Percentiles rank a stretch among this genome's conserved stretches.
Evolutionary conservation across 495 filamentous ascomycete genomes (phyloP).

Genomic region (Penicillium odoratum): DNA sequence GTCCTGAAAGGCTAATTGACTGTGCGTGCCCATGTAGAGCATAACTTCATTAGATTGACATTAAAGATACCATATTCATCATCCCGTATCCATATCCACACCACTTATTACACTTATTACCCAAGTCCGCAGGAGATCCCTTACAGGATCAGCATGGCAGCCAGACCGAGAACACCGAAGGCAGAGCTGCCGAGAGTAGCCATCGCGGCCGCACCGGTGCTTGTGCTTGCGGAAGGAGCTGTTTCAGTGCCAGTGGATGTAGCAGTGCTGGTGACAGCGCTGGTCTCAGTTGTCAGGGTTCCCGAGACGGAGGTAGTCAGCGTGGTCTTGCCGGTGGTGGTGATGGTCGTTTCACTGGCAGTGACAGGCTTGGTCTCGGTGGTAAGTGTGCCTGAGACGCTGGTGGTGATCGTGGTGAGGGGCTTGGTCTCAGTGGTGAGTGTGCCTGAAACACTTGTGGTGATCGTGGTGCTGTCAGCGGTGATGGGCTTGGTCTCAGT

Average conservation of each 20-base stretch:
- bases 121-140: not conserved
- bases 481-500: not conserved
- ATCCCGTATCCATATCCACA: not conserved
- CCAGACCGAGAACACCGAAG: constrained; percentile 39
- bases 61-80: constrained; percentile 13
- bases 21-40: constrained; percentile 10
- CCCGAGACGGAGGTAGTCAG: constrained; percentile 20
- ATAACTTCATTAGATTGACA: constrained; percentile 29
- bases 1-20: not conserved
- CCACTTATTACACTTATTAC: not conserved
- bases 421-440: constrained; percentile 18
- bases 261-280: constrained; percentile 22
- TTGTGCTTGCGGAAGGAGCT: constrained; percentile 23
- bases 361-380: not conserved
- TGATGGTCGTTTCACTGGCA: not conserved
- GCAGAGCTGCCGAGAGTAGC: constrained; percentile 38
- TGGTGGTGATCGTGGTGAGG: not conserved
- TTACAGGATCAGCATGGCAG: constrained; percentile 46
- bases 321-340: constrained; percentile 11
- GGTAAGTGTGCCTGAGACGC: not conserved
- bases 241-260: constrained; percentile 14
- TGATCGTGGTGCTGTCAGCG: not conserved
- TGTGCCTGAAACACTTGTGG: constrained; percentile 14
- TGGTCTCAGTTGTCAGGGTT: constrained; percentile 12
- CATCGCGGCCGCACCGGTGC: constrained; percentile 34